Percentiles rank a stretch among this genome's conserved stretches.
These are phyloP conservation scores for Penicillium roqueforti DNA, from an alignment of 495 filamentous ascomycete genomes.

Conservation along the genomic window DNA sequence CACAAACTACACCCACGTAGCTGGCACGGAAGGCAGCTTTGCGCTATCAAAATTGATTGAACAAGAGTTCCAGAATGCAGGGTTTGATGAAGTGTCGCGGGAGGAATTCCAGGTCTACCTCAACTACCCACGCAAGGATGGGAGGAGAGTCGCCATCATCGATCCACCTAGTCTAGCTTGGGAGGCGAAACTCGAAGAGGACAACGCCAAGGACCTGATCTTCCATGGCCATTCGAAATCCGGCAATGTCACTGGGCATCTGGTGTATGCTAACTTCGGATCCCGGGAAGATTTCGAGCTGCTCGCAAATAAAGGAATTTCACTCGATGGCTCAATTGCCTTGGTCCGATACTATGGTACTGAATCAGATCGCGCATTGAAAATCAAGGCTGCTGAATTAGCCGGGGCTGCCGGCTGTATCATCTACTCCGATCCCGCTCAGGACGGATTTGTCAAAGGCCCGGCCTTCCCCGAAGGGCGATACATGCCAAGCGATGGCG, in stretches of 20 bases:
- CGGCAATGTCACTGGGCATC: slow-evolving; percentile 84
- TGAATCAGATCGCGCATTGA: slow-evolving; percentile 66
- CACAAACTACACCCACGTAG: slow-evolving; percentile 78
- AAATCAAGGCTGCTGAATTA: slow-evolving; percentile 85
- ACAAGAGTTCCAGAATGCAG: slow-evolving; percentile 61
- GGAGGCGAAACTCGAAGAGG: slow-evolving; percentile 84
- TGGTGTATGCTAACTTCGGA: slow-evolving; percentile 93
- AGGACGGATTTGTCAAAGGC: slow-evolving; percentile 71
- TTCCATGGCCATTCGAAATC: slow-evolving; percentile 90
- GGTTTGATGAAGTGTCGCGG: slow-evolving; percentile 65
- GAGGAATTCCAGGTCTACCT: slow-evolving; percentile 84
- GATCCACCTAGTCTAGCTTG: slow-evolving; percentile 65
- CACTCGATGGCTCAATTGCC: slow-evolving; percentile 74
- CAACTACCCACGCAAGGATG: slow-evolving; percentile 78
- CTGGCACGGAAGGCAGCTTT: slow-evolving; percentile 85
- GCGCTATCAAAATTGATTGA: slow-evolving; percentile 78
- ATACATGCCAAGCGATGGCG: slow-evolving; percentile 72
- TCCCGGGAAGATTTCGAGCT: slow-evolving; percentile 74
- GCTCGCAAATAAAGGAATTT: slow-evolving; percentile 65
- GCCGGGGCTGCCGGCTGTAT: slow-evolving; percentile 82
- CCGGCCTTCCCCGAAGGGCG: slow-evolving; percentile 68
- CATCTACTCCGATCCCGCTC: slow-evolving; percentile 83
- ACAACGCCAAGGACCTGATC: slow-evolving; percentile 58
- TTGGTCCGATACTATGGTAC: slow-evolving; percentile 78
- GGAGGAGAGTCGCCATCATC: slow-evolving; percentile 76